Base-by-base conservation (phyloP, 331 rosid species). In the Malus hybrid region DNA sequence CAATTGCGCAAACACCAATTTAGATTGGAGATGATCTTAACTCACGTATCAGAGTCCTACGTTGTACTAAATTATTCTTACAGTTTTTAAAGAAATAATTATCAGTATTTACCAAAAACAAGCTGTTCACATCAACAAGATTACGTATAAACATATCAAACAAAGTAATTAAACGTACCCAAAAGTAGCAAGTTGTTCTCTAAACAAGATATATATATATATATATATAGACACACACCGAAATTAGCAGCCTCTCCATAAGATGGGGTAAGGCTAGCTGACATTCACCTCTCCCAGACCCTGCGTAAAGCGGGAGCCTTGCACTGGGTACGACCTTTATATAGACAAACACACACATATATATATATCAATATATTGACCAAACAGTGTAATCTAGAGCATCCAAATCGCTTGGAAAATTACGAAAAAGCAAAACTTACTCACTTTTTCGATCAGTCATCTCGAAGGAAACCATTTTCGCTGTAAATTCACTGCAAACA, bases 371-470 rank as follows among this genome's bases (percentile, higher is more conserved):
- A 11, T 2, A 52, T 3, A n/a, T 9, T 7, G 7, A 64, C 9
- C 14, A 64, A 64, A 33, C n/a, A 14, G 52, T 34, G 20, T 16
- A 22, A 34, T 42, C 9, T 50, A 42, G 16, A 39, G 27, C 39
- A 39, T 36, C 50, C 65, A 61, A 67, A 72, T 36, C 67, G 33
- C 52, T 22, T 68, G 57, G 34, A 68, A 39, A 36, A 67, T 1
- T 11, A 48, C 6, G 44, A 22, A 0, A 28, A 54, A 70, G 44
- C 9, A 44, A 33, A 32, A 16, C 24, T 6, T 27, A 82, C 97
- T 88, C 83, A 94, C 97, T 94, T 86, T 91, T 94, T 76, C 96
- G 90, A 82, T 94, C 98, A 81, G 88, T 94, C 98, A 94, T 94
- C 87, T 94, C 97, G 79, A 91, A 90, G 70, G 95, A 86, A 82